Evolutionary conservation across 257 asterid genomes (phyloP), one percentile per base, ranked within the genome.

Genomic region (Leonotis leonurus): DNA sequence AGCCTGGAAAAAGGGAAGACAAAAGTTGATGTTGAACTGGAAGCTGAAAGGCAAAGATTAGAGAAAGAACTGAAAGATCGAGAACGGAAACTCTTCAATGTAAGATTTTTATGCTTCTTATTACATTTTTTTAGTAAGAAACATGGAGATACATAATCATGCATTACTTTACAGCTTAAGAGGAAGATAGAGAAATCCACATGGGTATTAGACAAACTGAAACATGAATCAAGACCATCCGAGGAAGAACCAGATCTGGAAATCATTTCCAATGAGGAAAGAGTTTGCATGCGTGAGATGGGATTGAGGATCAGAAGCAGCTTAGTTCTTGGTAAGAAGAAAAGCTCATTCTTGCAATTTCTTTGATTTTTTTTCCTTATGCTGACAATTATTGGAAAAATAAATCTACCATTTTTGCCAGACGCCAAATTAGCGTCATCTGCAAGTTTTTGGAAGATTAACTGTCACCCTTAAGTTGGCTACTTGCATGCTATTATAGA

Each of bases 321-420:
- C 73, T 73, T 92, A 82, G 89, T 80, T 48, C 97, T 92, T 35
- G 99, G 97, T 91, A 75, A 78, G 78, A 13, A 70, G 68, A 49
- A 65, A n/a, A 35, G 3, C 22, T 55, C 26, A 39, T 81, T 33
- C 59, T 65, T 25, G 56, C 51, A 33, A 40, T 48, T 69, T 33
- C 65, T 52, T 56, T 35, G n/a, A 20, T 12, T 43, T 52, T 8
- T 51, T 50, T 16, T 65, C 14, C 12, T 14, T 45, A 27, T 45
- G 17, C 35, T 24, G 61, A 9, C 33, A 36, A 27, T 32, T 4
- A 33, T 32, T 54, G 49, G 30, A 22, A 44, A 54, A n/a, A n/a
- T n/a, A n/a, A n/a, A n/a, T n/a, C n/a, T n/a, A n/a, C n/a, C n/a
- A n/a, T n/a, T n/a, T n/a, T n/a, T n/a, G n/a, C n/a, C n/a, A n/a